Conservation (phyloP, 306 rosid genomes). For the Castanea mollissima region DNA sequence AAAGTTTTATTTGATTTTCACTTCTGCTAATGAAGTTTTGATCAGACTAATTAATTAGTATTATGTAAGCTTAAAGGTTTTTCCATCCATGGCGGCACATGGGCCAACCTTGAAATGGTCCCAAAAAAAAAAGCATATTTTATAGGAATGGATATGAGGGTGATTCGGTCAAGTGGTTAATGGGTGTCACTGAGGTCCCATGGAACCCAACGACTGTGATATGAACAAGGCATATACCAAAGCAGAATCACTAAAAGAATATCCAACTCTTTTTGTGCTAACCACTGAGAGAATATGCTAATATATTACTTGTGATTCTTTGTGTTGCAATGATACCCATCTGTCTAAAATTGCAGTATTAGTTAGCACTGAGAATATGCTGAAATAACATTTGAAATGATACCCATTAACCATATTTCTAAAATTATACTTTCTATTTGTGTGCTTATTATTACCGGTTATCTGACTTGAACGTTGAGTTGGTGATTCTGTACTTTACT, state of each 20-base stretch:
- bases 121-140: background rate
- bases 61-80: background rate
- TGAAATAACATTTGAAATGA: no score
- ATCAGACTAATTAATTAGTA: no score
- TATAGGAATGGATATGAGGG: constrained; percentile 3
- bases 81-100: no score
- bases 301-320: constrained; percentile 26
- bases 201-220: background rate
- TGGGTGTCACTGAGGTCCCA: background rate
- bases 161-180: constrained; percentile 17
- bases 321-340: background rate
- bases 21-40: no score
- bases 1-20: background rate
- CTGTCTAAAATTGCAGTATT: background rate
- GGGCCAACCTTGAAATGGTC: no score
- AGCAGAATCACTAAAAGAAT: constrained; percentile 49
- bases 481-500: no score
- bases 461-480: background rate
- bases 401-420: background rate
- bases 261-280: constrained; percentile 56
- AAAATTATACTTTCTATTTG: background rate
- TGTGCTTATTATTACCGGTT: background rate
- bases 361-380: no score
- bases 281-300: constrained; percentile 59
- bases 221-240: constrained; percentile 40